Conservation (phyloP, 1,139 yeast species). For the Yamadazyma epiphylla region DNA sequence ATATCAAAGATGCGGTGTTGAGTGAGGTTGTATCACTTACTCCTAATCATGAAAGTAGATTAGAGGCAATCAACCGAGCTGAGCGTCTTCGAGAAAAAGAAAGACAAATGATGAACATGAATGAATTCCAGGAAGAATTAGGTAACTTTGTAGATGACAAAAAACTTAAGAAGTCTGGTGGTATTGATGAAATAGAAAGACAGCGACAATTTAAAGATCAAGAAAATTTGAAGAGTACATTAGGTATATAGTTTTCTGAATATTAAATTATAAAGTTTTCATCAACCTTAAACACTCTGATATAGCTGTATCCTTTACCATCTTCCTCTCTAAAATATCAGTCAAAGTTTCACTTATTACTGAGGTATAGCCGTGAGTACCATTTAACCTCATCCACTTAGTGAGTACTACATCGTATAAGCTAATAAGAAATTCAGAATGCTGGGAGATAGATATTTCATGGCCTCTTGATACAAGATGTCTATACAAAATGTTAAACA, state of each 20-base stretch:
- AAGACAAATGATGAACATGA: conserved; percentile 50
- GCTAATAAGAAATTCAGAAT: too few species aligned
- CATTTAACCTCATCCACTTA: too few species aligned
- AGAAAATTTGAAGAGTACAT: conserved; percentile 54
- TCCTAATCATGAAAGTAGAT: conserved; percentile 81
- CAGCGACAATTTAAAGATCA: conserved; percentile 63
- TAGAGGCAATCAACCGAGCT: conserved; percentile 86
- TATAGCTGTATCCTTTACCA: too few species aligned
- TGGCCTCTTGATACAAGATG: too few species aligned
- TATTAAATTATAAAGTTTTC: too few species aligned
- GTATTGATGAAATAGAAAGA: conserved; percentile 81
- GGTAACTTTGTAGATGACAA: conserved; percentile 79
- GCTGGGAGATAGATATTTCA: too few species aligned
- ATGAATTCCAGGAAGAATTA: conserved; percentile 81
- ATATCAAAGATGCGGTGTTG: conserved; percentile 74
- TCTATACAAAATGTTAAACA: too few species aligned
- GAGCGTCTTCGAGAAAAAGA: conserved; percentile 78
- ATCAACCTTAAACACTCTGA: too few species aligned
- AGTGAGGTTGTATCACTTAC: conserved; percentile 72
- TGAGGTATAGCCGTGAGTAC: too few species aligned
- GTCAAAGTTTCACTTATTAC: too few species aligned
- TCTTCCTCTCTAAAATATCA: too few species aligned
- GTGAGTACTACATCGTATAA: too few species aligned
- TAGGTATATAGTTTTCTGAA: conserved; percentile 23
- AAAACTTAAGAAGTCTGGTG: conserved; percentile 78